A percentile compares a stretch with the other conserved stretches of the same genome.
These are phyloP conservation scores for Beauveria sp. DNA, from an alignment of 2,329 filamentous ascomycete genomes.

Conservation along the genomic window DNA sequence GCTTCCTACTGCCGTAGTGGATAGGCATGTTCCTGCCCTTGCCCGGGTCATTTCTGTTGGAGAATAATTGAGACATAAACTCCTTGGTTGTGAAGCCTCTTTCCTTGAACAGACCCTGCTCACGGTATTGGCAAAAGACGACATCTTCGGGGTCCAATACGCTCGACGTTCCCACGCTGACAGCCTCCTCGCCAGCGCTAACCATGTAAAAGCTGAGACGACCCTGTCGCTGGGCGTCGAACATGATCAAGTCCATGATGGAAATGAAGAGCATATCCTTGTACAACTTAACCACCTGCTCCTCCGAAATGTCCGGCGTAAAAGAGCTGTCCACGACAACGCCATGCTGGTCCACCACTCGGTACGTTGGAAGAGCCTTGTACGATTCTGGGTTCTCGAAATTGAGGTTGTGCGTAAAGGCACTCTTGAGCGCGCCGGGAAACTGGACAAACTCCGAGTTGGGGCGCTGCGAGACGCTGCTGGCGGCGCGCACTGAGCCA, in stretches of 20 bases:
- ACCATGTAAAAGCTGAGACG: conserved; percentile 96
- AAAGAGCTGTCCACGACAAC: conserved; percentile 68
- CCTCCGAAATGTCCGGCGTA: conserved; percentile 60
- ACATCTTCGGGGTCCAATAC: conserved; percentile 79
- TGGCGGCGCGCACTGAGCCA: conserved; percentile 28
- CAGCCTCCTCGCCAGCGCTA: conserved; percentile 88
- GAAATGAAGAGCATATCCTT: conserved; percentile 60
- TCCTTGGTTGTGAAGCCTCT: conserved; percentile 79
- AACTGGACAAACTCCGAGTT: conserved; percentile 59
- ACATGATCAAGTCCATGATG: conserved; percentile 97
- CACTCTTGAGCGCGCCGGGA: conserved; percentile 89
- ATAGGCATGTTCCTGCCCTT: conserved; percentile 93
- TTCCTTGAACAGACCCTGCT: conserved; percentile 84
- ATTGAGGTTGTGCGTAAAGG: conserved; percentile 72
- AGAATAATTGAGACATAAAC: conserved; percentile 94
- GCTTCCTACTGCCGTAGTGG: conserved; percentile 78
- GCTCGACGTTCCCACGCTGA: conserved; percentile 80
- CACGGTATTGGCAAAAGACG: conserved; percentile 89
- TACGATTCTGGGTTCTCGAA: conserved; percentile 69
- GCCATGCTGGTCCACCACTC: conserved; percentile 84
- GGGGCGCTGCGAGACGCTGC: conserved; percentile 48
- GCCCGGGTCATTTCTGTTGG: conserved; percentile 73
- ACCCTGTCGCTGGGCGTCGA: conserved; percentile 94
- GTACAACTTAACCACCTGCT: conserved; percentile 52
- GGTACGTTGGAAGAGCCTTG: conserved; percentile 80